Percentiles rank a stretch among this genome's conserved stretches.
Evolutionary conservation across 2,329 filamentous ascomycete genomes (phyloP).

Genomic region (Aurifilum marmelostoma): DNA sequence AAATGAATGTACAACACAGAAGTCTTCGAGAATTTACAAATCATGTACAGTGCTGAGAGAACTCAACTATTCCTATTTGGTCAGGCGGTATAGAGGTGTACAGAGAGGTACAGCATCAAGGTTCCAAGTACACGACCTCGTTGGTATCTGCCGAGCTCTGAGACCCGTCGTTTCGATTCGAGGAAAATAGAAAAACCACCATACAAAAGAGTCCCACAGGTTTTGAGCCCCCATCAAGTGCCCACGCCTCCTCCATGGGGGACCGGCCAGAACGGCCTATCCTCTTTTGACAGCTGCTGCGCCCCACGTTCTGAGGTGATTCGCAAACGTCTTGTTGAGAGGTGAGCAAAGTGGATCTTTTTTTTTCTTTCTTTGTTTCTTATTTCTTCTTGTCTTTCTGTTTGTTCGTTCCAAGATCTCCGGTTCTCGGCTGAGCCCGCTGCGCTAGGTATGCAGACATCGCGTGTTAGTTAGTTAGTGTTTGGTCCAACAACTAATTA

Average conservation of each 20-base stretch:
- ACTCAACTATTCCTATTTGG: background rate
- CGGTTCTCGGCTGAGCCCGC: conserved; percentile 12
- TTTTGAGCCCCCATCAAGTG: too few species aligned
- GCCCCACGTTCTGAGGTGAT: conserved; percentile 6
- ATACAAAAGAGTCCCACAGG: conserved; percentile 17
- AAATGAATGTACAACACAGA: background rate
- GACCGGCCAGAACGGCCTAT: conserved; percentile 13
- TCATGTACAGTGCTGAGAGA: too few species aligned
- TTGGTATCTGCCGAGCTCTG: background rate
- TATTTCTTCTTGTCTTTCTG: background rate
- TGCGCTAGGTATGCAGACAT: background rate
- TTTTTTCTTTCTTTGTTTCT: background rate
- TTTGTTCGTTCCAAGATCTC: background rate
- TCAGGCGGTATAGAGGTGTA: background rate
- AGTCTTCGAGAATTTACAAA: too few species aligned
- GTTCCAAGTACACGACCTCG: background rate
- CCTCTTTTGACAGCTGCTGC: background rate
- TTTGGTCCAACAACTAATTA: too few species aligned
- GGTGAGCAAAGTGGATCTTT: too few species aligned
- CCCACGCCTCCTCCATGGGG: background rate
- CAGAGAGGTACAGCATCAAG: background rate
- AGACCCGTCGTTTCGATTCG: conserved; percentile 9
- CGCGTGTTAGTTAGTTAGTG: too few species aligned
- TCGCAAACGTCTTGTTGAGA: too few species aligned
- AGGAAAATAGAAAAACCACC: conserved; percentile 10